Evolutionary conservation across 2,329 filamentous ascomycete genomes (phyloP).

Genomic region (Pezicula carpinea): DNA sequence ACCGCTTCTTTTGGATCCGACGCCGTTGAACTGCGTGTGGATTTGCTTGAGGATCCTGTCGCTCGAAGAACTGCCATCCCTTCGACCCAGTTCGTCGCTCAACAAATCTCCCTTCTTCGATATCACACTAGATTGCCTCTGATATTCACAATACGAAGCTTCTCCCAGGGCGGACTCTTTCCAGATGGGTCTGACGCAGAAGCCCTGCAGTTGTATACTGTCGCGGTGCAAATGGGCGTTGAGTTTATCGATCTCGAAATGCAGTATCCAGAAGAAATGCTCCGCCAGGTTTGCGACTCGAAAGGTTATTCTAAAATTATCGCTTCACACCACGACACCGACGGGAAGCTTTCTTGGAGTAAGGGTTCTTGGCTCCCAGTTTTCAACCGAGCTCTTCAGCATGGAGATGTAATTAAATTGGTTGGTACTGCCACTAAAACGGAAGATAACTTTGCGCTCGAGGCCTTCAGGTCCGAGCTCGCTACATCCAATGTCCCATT

Average conservation of each 20-base stretch:
- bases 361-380: no score
- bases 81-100: slow-evolving; percentile 28
- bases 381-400: no score
- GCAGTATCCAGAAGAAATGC: not conserved
- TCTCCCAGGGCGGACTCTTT: not conserved
- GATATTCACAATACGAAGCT: not conserved
- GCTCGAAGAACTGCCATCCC: slow-evolving; percentile 48
- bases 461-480: no score
- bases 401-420: no score
- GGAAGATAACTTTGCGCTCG: no score
- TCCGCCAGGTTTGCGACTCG: no score
- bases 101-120: not conserved
- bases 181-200: not conserved
- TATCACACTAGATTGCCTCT: not conserved
- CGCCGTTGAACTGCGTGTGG: slow-evolving; percentile 90
- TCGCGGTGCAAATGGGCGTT: not conserved
- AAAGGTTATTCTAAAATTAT: no score
- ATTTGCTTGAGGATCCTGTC: slow-evolving; percentile 74
- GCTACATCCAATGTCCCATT: no score
- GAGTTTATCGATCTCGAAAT: not conserved
- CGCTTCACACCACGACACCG: no score
- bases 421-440: no score
- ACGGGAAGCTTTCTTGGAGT: no score
- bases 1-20: slow-evolving; percentile 77
- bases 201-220: not conserved